Base-by-base conservation (phyloP, 331 rosid genomes). In the Cucumis variabilis region DNA sequence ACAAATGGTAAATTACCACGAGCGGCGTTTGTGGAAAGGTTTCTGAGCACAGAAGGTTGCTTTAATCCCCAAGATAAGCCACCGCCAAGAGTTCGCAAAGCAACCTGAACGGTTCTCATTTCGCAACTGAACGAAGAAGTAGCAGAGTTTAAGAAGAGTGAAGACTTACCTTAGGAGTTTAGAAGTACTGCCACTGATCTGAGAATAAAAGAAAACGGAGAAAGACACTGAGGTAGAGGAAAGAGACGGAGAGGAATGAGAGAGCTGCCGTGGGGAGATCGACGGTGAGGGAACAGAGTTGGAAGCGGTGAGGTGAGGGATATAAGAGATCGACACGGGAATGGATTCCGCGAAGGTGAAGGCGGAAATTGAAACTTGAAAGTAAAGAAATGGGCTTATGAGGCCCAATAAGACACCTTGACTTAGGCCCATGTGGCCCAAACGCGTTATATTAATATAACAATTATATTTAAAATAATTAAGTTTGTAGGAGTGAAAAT, bases 61-160 rank as follows among this genome's bases (percentile, higher is more conserved):
- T 76, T 88, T 66, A 74, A 88, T 53, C 66, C 62, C 76, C 27
- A 28, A 41, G 72, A 79, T 19, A 89, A 53, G 23, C 85, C 89
- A 51, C 70, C 46, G 21, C 74, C 84, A 70, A 90, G 67, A 67
- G 89, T 79, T 41, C 86, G 89, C 33, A 84, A 21, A 55, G 87
- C 86, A 28, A 87, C 70, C 51, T 27, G 82, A n/a, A 90, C 68
- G 62, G 44, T 17, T 41, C 75, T 91, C 92, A 91, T 91, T 87
- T 88, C 88, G 82, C 21, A 33, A 55, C 66, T 0, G 9, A 13
- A 25, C 33, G 11, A 33, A 70, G 66, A 65, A 75, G 27, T 27
- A 41, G 27, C 87, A 63, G 70, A 82, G 82, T 23, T 46, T 4
- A 66, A 19, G 81, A 82, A 16, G 63, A 21, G 68, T 58, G 68